Evolutionary conservation across 106 monocot genomes (phyloP), one percentile per base, ranked within the genome.

Genomic region (Amphibolis antarctica): DNA sequence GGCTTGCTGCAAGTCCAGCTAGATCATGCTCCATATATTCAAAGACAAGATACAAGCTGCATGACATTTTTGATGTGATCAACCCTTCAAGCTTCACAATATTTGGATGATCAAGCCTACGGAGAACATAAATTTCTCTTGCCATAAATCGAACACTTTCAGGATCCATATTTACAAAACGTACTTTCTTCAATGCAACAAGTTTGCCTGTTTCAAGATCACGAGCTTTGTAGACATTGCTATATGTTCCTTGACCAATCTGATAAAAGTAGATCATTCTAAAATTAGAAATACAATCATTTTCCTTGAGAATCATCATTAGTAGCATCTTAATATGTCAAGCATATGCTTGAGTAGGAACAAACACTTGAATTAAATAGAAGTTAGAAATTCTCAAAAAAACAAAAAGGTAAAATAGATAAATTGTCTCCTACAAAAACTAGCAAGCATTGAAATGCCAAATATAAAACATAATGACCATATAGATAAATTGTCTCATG

Each of bases 1-100:
- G 80, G 9, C 59, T 77, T 43, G 84, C 71, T 11, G 68, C 74
- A 57, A 84, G 80, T 53, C 84, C 84, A 55, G 77, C 77, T 55
- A 84, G 79, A 58, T 84, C 84, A 61, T 84, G 84, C 48, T 84
- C 84, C 84, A 84, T 84, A 51, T 84, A 84, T 60, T 80, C 80
- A 61, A 84, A 84, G 23, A 80, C 77, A 62, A 84, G 80, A 62
- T 84, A 84, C 53, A 84, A 61, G 46, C 73, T 84, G 51, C 74
- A 47, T 20, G 80, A 80, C 64, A 74, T 45, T 53, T 67, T 57
- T 63, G 80, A 84, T 44, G 84, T 62, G 55, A 80, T 68, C 53
- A 84, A 66, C 3, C 74, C 80, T 71, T 80, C 68, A 12, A 84
- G 77, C 59, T 80, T 84, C 31, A 84, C 57, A 31, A 84, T 54